Evolutionary conservation across 345 rosid species (phyloP).

Genomic region (Eucalyptus erythrocorys): DNA sequence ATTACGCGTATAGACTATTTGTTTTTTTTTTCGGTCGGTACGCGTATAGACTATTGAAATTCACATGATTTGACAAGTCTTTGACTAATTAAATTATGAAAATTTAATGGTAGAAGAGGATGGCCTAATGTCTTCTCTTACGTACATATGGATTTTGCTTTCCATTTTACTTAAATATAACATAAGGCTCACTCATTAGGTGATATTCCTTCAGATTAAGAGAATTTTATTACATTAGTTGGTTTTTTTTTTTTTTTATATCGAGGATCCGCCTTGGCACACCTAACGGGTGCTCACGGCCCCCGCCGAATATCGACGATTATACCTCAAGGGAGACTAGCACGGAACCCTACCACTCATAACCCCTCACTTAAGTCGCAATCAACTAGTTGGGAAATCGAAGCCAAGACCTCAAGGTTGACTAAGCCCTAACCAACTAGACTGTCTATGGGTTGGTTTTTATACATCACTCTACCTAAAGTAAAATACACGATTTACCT

Average conservation of each 20-base stretch:
- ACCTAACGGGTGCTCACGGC: no score
- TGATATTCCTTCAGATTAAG: not conserved
- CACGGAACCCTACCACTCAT: no score
- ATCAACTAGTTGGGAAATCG: no score
- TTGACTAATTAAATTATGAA: not conserved
- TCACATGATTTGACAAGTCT: not conserved
- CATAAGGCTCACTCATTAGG: not conserved
- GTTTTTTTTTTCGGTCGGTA: no score
- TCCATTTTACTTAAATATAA: not conserved
- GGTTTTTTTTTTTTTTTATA: not conserved
- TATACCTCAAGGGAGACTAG: no score
- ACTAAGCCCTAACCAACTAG: no score
- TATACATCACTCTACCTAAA: not conserved
- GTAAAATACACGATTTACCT: not conserved
- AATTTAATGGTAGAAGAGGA: not conserved
- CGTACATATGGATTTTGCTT: not conserved
- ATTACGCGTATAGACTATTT: not conserved
- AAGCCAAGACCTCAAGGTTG: no score
- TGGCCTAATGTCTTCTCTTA: fast-evolving
- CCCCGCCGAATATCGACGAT: no score
- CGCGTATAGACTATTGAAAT: not conserved
- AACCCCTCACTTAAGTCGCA: no score
- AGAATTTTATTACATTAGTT: not conserved
- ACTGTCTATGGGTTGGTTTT: no score
- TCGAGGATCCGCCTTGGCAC: no score